A percentile compares a stretch with the other conserved stretches of the same genome.
Evolutionary conservation across 2,329 filamentous ascomycete species (phyloP).

Genomic region (Aureobasidium sp.): DNA sequence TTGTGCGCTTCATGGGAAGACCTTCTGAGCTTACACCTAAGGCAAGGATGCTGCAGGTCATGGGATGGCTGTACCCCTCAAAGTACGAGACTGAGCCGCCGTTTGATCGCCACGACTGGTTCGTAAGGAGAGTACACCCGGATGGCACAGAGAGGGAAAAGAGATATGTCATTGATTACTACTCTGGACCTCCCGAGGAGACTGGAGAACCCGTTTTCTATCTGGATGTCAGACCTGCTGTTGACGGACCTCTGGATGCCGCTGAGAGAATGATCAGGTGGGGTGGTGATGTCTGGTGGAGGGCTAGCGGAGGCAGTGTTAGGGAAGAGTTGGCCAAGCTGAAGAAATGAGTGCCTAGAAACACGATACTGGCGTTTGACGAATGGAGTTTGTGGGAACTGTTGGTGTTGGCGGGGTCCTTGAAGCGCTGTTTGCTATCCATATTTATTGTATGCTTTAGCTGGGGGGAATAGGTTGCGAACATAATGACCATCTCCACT

Average conservation of each 20-base stretch:
- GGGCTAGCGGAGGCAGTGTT: constrained; percentile 64
- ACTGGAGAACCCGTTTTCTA: constrained; percentile 92
- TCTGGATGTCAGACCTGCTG: constrained; percentile 83
- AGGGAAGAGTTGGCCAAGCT: constrained; percentile 34
- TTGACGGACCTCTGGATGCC: constrained; percentile 70
- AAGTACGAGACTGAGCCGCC: constrained; percentile 75
- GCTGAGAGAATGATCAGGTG: constrained; percentile 78
- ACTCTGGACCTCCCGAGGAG: constrained; percentile 75
- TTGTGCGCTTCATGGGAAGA: constrained; percentile 81
- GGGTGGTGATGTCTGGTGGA: constrained; percentile 93
- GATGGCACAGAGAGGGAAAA: constrained; percentile 65
- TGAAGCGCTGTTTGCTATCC: background rate
- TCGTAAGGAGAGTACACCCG: constrained; percentile 61
- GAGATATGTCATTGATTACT: constrained; percentile 96
- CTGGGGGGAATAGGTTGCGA: background rate
- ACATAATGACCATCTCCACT: background rate
- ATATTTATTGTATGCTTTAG: background rate
- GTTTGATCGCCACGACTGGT: constrained; percentile 98
- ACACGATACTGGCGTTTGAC: background rate
- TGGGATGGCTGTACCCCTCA: constrained; percentile 70
- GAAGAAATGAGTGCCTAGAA: background rate
- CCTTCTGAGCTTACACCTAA: constrained; percentile 89
- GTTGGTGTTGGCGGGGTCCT: background rate
- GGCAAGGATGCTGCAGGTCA: constrained; percentile 69
- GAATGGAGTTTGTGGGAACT: background rate